Conservation (phyloP, 2,329 filamentous ascomycete species). For the Colletotrichum caudatum region DNA sequence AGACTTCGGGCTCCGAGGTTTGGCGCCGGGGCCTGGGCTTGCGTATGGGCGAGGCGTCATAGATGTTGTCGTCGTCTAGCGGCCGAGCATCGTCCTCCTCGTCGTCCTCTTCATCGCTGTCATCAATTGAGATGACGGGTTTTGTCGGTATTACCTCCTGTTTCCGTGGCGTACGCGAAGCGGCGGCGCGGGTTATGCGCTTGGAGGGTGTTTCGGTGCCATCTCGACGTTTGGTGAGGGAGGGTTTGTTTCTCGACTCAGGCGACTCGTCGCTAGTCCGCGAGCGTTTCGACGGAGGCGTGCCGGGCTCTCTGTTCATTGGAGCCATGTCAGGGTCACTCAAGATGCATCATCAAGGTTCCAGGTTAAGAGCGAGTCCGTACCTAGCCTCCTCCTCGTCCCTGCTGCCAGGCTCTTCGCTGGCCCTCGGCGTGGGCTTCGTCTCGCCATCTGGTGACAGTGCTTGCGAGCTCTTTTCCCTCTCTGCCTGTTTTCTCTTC, state of each 20-base stretch:
- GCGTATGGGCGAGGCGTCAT: slow-evolving; percentile 40
- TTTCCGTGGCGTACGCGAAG: slow-evolving; percentile 37
- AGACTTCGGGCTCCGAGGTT: slow-evolving; percentile 17
- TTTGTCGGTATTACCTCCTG: slow-evolving; percentile 31
- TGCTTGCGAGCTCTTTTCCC: slow-evolving; percentile 34
- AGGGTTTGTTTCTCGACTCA: slow-evolving; percentile 30
- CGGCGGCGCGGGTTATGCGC: slow-evolving; percentile 25
- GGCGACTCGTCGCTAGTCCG: slow-evolving; percentile 40
- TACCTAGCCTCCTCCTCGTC: slow-evolving; percentile 34
- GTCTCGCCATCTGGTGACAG: slow-evolving; percentile 7
- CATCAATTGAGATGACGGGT: slow-evolving; percentile 43
- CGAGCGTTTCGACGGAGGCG: slow-evolving; percentile 56
- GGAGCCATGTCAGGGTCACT: slow-evolving; percentile 37
- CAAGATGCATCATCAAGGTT: background rate
- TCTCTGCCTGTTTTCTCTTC: slow-evolving; percentile 40
- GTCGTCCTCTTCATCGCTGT: slow-evolving; percentile 42
- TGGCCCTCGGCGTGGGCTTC: slow-evolving; percentile 12
- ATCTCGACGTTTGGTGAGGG: slow-evolving; percentile 17
- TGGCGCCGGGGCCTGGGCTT: slow-evolving; percentile 14
- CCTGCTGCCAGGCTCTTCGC: slow-evolving; percentile 41
- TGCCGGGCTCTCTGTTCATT: slow-evolving; percentile 47
- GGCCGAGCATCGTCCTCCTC: slow-evolving; percentile 22
- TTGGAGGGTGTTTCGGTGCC: slow-evolving; percentile 35
- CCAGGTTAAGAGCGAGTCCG: background rate
- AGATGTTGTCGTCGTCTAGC: slow-evolving; percentile 32